Base-by-base conservation (phyloP, 257 asterid species). In the Parsonsia alboflavescens region DNA sequence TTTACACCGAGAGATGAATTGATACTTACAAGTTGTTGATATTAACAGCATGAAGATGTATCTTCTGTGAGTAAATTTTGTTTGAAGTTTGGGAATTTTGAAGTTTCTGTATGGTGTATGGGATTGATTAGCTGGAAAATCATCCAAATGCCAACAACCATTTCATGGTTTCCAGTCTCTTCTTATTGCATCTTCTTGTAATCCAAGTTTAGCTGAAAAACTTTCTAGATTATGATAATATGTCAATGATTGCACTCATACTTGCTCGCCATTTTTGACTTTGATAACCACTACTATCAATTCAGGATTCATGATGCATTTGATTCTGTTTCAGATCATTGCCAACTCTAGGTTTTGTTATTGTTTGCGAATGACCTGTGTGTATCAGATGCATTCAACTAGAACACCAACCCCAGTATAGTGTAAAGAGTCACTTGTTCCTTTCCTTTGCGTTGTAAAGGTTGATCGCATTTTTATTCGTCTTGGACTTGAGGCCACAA, bases 1-100 rank as follows among this genome's bases (percentile, higher is more conserved):
- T 54, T 48, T 52, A 67, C 49, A 42, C 76, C 70, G 63, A 19
- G 42, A 56, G 24, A 68, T 49, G 70, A 39, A 65, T 39, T 39
- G 10, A 65, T 65, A 36, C 70, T 65, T 39, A 28, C 70, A 39
- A 65, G 26, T 39, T 19, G 50, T 65, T 65, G 50, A 39, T 39
- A n/a, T 36, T 65, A 39, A 65, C 70, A 7, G 50, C 70, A 39
- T 19, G 15, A 65, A 19, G 48, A 15, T 64, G 6, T 7, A 15
- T 63, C 12, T 33, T 16, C 36, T 63, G 11, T 39, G 28, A 17
- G 7, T 33, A 16, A 36, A 36, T 65, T 65, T 65, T 64, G 48
- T 36, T n/a, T n/a, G 3, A 12, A 59, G 41, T 59, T 26, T 26
- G 66, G 4, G 48, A 41, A 64, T 17, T 65, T 36, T 65, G 7